These are phyloP conservation scores for Scenedesmus sp. DNA, from an alignment of 163 green algal genomes.

Conservation along the genomic window DNA sequence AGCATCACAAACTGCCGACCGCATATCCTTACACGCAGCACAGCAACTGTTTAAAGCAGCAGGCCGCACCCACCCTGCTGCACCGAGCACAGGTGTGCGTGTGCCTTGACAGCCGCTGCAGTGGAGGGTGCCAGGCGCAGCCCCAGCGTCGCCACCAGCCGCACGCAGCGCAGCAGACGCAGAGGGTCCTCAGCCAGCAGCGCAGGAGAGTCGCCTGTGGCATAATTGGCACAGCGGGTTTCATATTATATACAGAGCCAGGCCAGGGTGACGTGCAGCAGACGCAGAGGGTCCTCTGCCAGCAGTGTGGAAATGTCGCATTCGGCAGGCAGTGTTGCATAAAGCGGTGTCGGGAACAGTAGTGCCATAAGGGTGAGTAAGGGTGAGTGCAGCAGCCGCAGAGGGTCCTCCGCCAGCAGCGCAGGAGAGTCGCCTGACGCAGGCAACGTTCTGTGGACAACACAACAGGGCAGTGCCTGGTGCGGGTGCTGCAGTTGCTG, in stretches of 20 bases:
- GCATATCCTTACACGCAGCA: not conserved
- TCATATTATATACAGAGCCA: too few species aligned
- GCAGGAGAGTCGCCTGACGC: too few species aligned
- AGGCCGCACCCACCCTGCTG: not conserved
- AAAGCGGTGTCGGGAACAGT: too few species aligned
- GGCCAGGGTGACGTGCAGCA: constrained; percentile 64
- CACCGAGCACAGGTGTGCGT: constrained; percentile 46
- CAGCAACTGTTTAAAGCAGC: not conserved
- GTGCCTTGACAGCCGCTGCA: not conserved
- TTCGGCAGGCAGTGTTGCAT: too few species aligned
- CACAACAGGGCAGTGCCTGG: not conserved
- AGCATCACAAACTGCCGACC: too few species aligned
- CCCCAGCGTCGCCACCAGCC: constrained; percentile 83
- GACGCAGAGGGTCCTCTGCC: constrained; percentile 86
- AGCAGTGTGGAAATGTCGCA: not conserved
- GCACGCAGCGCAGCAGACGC: constrained; percentile 88
- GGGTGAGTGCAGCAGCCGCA: too few species aligned
- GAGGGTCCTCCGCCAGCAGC: too few species aligned
- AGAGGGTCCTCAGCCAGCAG: constrained; percentile 82
- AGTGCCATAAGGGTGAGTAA: too few species aligned
- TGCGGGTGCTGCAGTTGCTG: not conserved
- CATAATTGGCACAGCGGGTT: not conserved
- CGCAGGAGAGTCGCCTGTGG: not conserved
- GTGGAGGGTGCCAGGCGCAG: constrained; percentile 80
- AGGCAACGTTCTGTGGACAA: too few species aligned